A percentile compares a stretch with the other conserved stretches of the same genome.
Evolutionary conservation across 768 basidiomycete species (phyloP).

Genomic region (Rhizopogon vinicolor): DNA sequence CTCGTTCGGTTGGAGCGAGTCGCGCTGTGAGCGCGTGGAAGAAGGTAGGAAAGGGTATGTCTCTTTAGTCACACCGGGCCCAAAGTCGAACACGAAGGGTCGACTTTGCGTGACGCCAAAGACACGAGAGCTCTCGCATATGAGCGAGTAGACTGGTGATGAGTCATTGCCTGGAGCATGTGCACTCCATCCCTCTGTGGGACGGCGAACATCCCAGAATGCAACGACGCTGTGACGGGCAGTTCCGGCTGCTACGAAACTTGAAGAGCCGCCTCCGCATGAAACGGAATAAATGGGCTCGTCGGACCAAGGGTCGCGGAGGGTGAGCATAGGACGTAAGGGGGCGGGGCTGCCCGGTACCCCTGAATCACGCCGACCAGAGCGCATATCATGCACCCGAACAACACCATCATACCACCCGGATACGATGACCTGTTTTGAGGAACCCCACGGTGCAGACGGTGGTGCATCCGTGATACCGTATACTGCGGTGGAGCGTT

Average conservation of each 20-base stretch:
- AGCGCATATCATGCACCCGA: conserved; percentile 70
- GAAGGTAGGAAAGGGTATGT: conserved; percentile 46
- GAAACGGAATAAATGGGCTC: conserved; percentile 77
- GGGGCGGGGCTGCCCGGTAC: conserved; percentile 23
- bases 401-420: conserved; percentile 83
- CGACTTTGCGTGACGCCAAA: conserved; percentile 77
- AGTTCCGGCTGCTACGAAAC: conserved; percentile 70
- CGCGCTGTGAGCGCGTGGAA: conserved; percentile 12
- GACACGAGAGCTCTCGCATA: conserved; percentile 72
- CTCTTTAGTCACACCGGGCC: conserved; percentile 49
- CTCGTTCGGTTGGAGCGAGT: conserved; percentile 29
- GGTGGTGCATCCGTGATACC: conserved; percentile 58
- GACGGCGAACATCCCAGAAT: conserved; percentile 75
- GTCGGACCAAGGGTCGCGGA: conserved; percentile 63
- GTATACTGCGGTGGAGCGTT: conserved; percentile 58
- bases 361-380: conserved; percentile 15
- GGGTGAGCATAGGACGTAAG: conserved; percentile 53
- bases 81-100: conserved; percentile 79
- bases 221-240: conserved; percentile 75
- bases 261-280: conserved; percentile 63
- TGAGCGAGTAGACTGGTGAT: conserved; percentile 72
- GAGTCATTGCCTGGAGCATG: conserved; percentile 76
- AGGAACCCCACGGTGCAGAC: conserved; percentile 63
- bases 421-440: conserved; percentile 66
- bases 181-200: conserved; percentile 66